Evolutionary conservation across 768 basidiomycete species (phyloP).

Genomic region (Ramaria sp.): DNA sequence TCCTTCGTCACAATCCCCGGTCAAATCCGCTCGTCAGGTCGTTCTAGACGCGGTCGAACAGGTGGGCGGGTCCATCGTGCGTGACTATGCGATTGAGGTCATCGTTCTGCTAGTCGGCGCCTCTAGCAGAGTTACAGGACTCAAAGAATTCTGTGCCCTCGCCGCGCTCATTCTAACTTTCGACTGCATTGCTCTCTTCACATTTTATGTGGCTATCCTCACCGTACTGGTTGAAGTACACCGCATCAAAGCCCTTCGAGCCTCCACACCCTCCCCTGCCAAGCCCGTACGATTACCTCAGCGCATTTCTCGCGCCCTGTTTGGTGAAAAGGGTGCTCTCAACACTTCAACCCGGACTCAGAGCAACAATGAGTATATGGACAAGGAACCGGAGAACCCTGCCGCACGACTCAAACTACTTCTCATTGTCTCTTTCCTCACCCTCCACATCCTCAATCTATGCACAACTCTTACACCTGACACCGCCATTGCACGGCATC

Average conservation of each 20-base stretch:
- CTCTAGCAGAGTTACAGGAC: constrained; percentile 73
- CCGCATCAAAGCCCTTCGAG: constrained; percentile 2
- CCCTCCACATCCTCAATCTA: constrained; percentile 85
- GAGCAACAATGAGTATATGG: constrained; percentile 17
- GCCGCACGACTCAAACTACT: constrained; percentile 83
- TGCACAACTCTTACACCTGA: constrained; percentile 78
- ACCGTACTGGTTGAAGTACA: constrained; percentile 91
- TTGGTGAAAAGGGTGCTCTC: constrained; percentile 1
- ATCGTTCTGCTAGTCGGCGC: constrained; percentile 84
- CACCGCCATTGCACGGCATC: constrained; percentile 40
- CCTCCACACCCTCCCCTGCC: constrained; percentile 7
- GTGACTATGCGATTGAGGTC: constrained; percentile 91
- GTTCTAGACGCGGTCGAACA: constrained; percentile 74
- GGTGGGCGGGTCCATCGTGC: constrained; percentile 74
- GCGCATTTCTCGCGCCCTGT: not conserved
- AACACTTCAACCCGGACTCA: not conserved
- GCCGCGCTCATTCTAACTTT: constrained; percentile 80
- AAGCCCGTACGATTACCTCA: not conserved
- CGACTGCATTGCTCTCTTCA: constrained; percentile 83
- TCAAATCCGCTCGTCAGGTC: constrained; percentile 69
- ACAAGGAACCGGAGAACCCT: constrained; percentile 55
- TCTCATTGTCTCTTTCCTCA: constrained; percentile 84
- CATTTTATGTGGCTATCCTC: constrained; percentile 81
- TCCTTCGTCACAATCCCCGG: constrained; percentile 23
- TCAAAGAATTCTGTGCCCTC: constrained; percentile 90